Base-by-base conservation (phyloP, 2,329 filamentous ascomycete species). In the Cordyceps militaris region DNA sequence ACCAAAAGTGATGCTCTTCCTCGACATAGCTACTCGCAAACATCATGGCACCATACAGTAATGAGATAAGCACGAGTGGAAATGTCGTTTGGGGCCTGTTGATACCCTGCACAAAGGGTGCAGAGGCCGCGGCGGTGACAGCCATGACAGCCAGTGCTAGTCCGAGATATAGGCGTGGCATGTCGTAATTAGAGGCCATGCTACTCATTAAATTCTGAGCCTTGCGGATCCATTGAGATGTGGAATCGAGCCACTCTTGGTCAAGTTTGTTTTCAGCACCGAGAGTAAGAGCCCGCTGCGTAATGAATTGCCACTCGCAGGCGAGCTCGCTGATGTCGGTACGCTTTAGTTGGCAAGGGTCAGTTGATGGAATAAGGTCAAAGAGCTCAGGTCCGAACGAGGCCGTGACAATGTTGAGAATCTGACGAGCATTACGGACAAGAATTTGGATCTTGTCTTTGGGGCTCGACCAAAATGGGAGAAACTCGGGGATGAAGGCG, bases 1-100 rank as follows among this genome's bases (percentile, higher is more conserved):
- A 97, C 94, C 94, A 99, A 69, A 96, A 97, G 64, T 97, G 91
- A 51, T 99, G 94, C 70, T 99, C 94, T 73, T 99, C 94, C 71
- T 99, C 94, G 2, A 99, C 91, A 70, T 94, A 99, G 67, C 92
- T 97, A 69, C 90, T 96, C 10, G 92, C 93, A 73, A 97, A 97
- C 92, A 97, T 97, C 84, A 97, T 95, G 38, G 83, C 70, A 1
- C 86, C 85, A 67, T 97, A 96, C 0, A 81, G 71, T 0, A 85
- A 49, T 0, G 81, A 81, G 30, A 85, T 75, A 2, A 79, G 61
- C 3, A 74, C 62, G 52, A 88, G 74, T 3, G 78, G 76, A 3
- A 50, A 16, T 21, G 54, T 21, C 3, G 46, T 57, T 3, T 26
- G 26, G 1, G 55, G 28, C 21, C 13, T 21, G 3, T 38, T 13